These are phyloP conservation scores for Phytopythium chamaehyphon DNA, from an alignment of 352 stramenopile genomes.

Conservation along the genomic window DNA sequence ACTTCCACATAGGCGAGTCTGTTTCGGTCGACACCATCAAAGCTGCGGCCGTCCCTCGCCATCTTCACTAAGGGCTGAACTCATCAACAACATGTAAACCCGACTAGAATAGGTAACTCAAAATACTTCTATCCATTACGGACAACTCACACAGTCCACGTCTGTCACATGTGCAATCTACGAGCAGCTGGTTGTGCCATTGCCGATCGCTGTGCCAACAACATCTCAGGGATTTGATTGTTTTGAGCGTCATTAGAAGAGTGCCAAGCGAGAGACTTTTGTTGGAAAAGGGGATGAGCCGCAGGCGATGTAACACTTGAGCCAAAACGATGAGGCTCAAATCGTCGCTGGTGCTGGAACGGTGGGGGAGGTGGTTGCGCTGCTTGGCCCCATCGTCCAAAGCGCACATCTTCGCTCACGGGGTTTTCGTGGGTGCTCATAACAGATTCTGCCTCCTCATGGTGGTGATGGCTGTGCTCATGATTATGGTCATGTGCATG, in stretches of 20 bases:
- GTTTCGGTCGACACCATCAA: not conserved
- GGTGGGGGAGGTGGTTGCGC: not conserved
- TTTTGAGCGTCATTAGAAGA: not conserved
- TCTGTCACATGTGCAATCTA: slow-evolving; percentile 2
- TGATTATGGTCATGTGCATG: slow-evolving; percentile 10
- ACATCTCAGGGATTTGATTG: not conserved
- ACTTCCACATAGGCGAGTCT: not conserved
- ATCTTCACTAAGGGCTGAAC: too few relatives aligned
- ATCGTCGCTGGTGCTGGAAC: not conserved
- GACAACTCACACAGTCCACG: not conserved
- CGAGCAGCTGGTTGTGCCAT: not conserved
- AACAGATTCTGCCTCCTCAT: slow-evolving; percentile 11
- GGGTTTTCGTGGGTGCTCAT: slow-evolving; percentile 69
- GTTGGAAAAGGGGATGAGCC: not conserved
- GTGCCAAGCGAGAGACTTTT: not conserved
- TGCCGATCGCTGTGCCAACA: not conserved
- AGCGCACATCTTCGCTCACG: slow-evolving; percentile 41
- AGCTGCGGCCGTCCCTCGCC: too few relatives aligned
- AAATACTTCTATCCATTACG: not conserved
- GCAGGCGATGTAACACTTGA: not conserved
- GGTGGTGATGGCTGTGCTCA: slow-evolving; percentile 19
- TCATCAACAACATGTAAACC: too few relatives aligned
- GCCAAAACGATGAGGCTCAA: not conserved
- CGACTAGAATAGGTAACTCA: too few relatives aligned
- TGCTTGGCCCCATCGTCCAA: not conserved